A percentile compares a stretch with the other conserved stretches of the same genome.
Evolutionary conservation across 202 grass and related monocot genomes (phyloP).

Genomic region (Bolboschoenoplectus hybrid): DNA sequence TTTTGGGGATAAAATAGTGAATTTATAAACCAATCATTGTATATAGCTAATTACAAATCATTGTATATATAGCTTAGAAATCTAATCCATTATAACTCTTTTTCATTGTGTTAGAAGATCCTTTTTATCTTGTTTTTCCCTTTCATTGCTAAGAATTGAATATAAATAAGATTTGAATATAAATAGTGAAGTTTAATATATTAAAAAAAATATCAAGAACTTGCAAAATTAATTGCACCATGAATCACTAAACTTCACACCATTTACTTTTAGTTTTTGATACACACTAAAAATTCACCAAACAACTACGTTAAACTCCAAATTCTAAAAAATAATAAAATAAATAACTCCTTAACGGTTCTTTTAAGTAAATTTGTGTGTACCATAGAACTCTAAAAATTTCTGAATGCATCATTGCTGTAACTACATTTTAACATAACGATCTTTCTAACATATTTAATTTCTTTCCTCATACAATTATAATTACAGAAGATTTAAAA

Average conservation of each 20-base stretch:
- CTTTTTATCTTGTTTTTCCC: no score
- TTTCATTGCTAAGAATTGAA: background rate
- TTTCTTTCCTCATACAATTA: background rate
- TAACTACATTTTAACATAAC: slow-evolving; percentile 4
- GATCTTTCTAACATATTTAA: background rate
- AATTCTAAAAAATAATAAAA: no score
- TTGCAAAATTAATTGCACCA: background rate
- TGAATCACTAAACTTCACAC: background rate
- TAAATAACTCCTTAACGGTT: background rate
- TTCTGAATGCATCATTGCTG: background rate
- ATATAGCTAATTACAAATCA: background rate
- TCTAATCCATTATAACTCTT: no score
- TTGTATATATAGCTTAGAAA: no score
- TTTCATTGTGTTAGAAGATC: no score
- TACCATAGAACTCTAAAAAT: background rate
- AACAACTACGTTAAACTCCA: background rate
- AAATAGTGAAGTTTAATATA: slow-evolving; percentile 1
- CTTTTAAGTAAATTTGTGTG: background rate
- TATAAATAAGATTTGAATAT: background rate
- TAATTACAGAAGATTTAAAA: background rate
- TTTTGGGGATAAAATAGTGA: background rate
- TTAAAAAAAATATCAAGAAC: background rate
- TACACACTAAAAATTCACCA: background rate
- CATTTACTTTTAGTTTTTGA: background rate
- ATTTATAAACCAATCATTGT: background rate